phyloP scores from a whole-genome alignment of 23 red algal genomes.

The Gracilariopsis chorda region DNA sequence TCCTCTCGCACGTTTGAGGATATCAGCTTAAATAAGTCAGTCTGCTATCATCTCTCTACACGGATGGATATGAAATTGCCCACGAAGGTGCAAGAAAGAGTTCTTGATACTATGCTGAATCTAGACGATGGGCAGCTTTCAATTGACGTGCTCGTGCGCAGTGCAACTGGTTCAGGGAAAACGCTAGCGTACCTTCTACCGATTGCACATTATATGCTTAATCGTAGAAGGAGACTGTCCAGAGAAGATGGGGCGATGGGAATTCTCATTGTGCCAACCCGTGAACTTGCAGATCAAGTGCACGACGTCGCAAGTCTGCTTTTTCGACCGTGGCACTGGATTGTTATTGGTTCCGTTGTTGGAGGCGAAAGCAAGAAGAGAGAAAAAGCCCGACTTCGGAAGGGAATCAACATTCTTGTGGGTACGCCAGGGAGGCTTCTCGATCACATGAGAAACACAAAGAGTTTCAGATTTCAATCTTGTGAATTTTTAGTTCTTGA shows the following conservation, averaged over 20 bases:
- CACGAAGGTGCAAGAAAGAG: constrained; percentile 68
- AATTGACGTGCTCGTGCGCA: constrained; percentile 60
- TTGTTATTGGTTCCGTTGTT: constrained; percentile 65
- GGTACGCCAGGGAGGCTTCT: constrained; percentile 89
- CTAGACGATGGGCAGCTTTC: constrained; percentile 14
- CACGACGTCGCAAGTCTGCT: constrained; percentile 72
- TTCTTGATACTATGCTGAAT: constrained; percentile 44
- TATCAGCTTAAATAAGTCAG: constrained; percentile 59
- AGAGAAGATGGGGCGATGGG: constrained; percentile 75
- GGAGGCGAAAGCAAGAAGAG: constrained; percentile 83
- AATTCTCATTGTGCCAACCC: constrained; percentile 87
- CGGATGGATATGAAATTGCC: constrained; percentile 58
- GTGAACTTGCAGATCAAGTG: constrained; percentile 93
- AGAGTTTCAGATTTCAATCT: constrained; percentile 40
- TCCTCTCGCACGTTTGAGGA: constrained; percentile 47
- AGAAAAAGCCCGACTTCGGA: constrained; percentile 89
- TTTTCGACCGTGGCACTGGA: constrained; percentile 91
- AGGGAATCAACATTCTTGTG: constrained; percentile 86
- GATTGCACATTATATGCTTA: constrained; percentile 76
- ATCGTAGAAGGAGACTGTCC: constrained; percentile 14
- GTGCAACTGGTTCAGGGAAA: constrained; percentile 95
- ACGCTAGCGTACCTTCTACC: constrained; percentile 93
- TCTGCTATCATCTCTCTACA: constrained; percentile 48
- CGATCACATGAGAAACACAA: constrained; percentile 92
- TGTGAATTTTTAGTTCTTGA: constrained; percentile 90